Evolutionary conservation across 257 asterid species (phyloP).

Genomic region (Solanum pimpinellifolium): DNA sequence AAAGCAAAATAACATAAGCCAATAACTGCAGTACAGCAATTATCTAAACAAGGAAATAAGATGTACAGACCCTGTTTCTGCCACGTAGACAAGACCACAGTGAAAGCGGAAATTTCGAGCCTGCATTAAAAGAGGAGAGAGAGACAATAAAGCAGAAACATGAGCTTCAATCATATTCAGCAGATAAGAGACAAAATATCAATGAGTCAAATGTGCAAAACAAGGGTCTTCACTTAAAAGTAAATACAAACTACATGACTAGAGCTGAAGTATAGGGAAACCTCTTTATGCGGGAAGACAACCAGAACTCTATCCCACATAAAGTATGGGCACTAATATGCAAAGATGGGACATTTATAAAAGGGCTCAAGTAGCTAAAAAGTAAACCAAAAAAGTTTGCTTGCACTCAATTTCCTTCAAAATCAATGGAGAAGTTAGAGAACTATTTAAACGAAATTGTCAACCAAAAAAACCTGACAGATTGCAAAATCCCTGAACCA

Average conservation of each 20-base stretch:
- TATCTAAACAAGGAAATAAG: conserved; percentile 1
- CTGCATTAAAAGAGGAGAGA: conserved; percentile 30
- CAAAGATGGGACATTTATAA: neutral
- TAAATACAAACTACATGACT: neutral
- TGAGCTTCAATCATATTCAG: neutral
- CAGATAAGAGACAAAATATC: neutral
- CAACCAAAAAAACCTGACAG: neutral
- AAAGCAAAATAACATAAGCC: neutral
- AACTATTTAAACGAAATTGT: neutral
- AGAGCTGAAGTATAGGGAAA: neutral
- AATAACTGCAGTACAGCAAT: neutral
- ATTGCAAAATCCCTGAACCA: neutral
- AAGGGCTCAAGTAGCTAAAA: neutral
- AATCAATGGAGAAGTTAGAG: neutral
- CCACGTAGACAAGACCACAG: conserved; percentile 95
- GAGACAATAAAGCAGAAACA: neutral
- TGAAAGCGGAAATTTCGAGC: conserved; percentile 94
- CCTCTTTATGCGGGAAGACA: neutral
- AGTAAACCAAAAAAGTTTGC: neutral
- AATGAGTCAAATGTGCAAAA: neutral
- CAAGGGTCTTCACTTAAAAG: neutral
- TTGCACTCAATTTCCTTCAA: neutral
- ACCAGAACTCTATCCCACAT: neutral
- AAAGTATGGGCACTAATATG: neutral
- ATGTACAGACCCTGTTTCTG: conserved; percentile 74